phyloP scores from a whole-genome alignment of 2,329 filamentous ascomycete genomes.

The Penicillium sp. region DNA sequence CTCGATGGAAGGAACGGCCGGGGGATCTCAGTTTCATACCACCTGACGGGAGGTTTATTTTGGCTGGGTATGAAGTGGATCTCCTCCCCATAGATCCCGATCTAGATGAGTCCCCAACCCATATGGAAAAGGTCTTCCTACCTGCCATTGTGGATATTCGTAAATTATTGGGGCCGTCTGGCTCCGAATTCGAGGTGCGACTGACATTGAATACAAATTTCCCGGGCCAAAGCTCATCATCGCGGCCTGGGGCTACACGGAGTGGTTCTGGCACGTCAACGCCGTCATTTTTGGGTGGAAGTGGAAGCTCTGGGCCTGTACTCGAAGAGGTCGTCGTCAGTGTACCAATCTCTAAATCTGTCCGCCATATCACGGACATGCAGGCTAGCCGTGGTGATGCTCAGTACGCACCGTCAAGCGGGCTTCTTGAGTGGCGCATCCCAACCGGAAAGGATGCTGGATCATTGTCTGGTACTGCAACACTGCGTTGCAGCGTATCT shows the following conservation, averaged over 20 bases:
- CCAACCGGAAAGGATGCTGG: slow-evolving; percentile 67
- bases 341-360: slow-evolving; percentile 72
- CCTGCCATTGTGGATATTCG: slow-evolving; percentile 79
- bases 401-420: slow-evolving; percentile 69
- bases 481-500: slow-evolving; percentile 74
- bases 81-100: slow-evolving; percentile 67
- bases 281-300: slow-evolving; percentile 51
- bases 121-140: slow-evolving; percentile 65
- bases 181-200: slow-evolving; percentile 84
- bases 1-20: slow-evolving; percentile 82
- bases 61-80: slow-evolving; percentile 93
- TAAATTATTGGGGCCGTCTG: slow-evolving; percentile 69
- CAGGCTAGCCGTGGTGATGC: slow-evolving; percentile 79
- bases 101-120: slow-evolving; percentile 53
- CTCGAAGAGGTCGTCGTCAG: slow-evolving; percentile 75
- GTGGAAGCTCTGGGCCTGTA: slow-evolving; percentile 56
- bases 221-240: slow-evolving; percentile 45
- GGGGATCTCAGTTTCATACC: slow-evolving; percentile 95
- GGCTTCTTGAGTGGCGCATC: slow-evolving; percentile 76
- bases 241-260: slow-evolving; percentile 38
- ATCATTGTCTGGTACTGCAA: slow-evolving; percentile 63
- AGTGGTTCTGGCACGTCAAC: slow-evolving; percentile 47
- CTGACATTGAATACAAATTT: slow-evolving; percentile 68
- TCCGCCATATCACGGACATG: slow-evolving; percentile 79
- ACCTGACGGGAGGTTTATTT: slow-evolving; percentile 87